Evolutionary conservation across 1,284 basidiomycete species (phyloP).

Genomic region (Cryptococcus sp.): DNA sequence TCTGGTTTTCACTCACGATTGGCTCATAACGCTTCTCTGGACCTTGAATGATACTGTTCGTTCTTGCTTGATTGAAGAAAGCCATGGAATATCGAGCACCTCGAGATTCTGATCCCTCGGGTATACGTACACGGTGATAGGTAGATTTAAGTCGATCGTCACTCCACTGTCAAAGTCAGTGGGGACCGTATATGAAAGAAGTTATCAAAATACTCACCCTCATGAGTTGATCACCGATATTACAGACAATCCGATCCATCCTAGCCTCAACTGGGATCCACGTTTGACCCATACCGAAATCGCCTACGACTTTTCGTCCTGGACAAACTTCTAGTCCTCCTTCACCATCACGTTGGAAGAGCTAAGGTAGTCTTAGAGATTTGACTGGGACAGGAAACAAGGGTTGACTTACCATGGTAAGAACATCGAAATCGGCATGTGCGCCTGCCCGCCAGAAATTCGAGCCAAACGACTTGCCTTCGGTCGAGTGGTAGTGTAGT

Average conservation of each 20-base stretch:
- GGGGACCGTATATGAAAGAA: background rate
- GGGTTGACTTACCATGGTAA: slow-evolving; percentile 19
- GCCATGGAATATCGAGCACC: slow-evolving; percentile 29
- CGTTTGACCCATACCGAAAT: slow-evolving; percentile 28
- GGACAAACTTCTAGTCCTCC: slow-evolving; percentile 35
- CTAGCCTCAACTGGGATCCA: slow-evolving; percentile 30
- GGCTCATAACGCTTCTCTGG: slow-evolving; percentile 28
- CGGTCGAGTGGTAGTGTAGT: slow-evolving; percentile 30
- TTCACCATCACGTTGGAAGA: slow-evolving; percentile 33
- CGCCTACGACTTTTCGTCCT: slow-evolving; percentile 30
- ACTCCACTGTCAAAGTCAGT: slow-evolving; percentile 15
- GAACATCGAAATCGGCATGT: slow-evolving; percentile 33
- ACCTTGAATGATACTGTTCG: slow-evolving; percentile 26
- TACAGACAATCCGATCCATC: slow-evolving; percentile 32
- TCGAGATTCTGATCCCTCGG: slow-evolving; percentile 18
- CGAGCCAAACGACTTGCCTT: slow-evolving; percentile 28
- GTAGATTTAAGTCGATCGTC: slow-evolving; percentile 33
- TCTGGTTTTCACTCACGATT: slow-evolving; percentile 17
- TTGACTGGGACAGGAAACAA: background rate
- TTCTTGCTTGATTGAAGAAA: slow-evolving; percentile 34
- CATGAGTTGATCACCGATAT: slow-evolving; percentile 38
- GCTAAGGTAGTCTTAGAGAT: slow-evolving; percentile 2
- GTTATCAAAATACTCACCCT: slow-evolving; percentile 7
- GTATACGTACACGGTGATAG: slow-evolving; percentile 32
- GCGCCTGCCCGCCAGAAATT: slow-evolving; percentile 36